These are phyloP conservation scores for Colletotrichum eremochloae DNA, from an alignment of 2,329 filamentous ascomycete genomes.

Conservation along the genomic window DNA sequence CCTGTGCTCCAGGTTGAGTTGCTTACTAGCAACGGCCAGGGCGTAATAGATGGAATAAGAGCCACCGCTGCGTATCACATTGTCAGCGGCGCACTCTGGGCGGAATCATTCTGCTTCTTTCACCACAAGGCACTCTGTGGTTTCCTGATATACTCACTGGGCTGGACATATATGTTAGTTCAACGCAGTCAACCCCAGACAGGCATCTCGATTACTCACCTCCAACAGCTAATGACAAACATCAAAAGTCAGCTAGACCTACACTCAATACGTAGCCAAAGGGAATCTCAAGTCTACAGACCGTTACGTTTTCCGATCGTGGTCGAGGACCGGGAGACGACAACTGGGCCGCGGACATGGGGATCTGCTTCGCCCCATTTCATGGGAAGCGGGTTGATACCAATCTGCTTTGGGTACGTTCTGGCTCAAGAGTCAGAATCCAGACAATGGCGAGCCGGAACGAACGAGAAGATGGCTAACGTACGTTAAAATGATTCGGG, in stretches of 20 bases:
- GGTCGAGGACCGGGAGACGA: slow-evolving; percentile 81
- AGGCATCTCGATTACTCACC: slow-evolving; percentile 55
- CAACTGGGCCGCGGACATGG: slow-evolving; percentile 83
- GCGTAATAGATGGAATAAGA: slow-evolving; percentile 98
- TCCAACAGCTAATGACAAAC: slow-evolving; percentile 65
- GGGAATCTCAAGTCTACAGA: slow-evolving; percentile 54
- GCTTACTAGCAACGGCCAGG: slow-evolving; percentile 90
- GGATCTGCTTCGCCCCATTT: slow-evolving; percentile 88
- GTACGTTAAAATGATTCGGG: slow-evolving; percentile 69
- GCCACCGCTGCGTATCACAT: slow-evolving; percentile 68
- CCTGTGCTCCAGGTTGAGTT: slow-evolving; percentile 85
- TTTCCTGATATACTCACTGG: slow-evolving; percentile 48
- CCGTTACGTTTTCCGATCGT: slow-evolving; percentile 87
- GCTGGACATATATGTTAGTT: slow-evolving; percentile 51
- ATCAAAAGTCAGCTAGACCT: slow-evolving; percentile 12
- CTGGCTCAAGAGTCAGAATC: slow-evolving; percentile 49
- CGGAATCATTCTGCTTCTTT: not conserved
- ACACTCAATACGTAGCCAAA: slow-evolving; percentile 41
- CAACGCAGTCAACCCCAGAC: slow-evolving; percentile 5
- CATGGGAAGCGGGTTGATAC: slow-evolving; percentile 91
- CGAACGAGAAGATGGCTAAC: slow-evolving; percentile 29
- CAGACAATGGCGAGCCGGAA: no score
- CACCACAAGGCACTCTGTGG: not conserved
- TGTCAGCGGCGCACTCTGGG: not conserved
- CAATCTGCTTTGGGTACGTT: slow-evolving; percentile 94